Percentiles rank a stretch among this genome's conserved stretches.
These are phyloP conservation scores for Hypomyces rosellus DNA, from an alignment of 2,329 filamentous ascomycete species.

Conservation along the genomic window DNA sequence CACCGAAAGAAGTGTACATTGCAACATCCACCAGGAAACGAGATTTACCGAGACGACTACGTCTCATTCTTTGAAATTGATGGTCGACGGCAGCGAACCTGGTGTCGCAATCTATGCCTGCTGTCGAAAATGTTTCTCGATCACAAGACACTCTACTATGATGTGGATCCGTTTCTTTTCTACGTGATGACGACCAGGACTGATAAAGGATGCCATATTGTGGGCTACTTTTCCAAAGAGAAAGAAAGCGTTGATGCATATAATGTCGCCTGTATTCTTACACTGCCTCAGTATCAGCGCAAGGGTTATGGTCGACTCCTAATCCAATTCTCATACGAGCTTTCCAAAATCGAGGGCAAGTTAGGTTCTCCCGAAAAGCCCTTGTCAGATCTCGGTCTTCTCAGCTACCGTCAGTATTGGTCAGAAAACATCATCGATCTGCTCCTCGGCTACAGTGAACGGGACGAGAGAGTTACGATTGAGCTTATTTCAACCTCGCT, in stretches of 20 bases:
- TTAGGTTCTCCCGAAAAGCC: constrained; percentile 96
- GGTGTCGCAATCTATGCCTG: constrained; percentile 92
- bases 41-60: constrained; percentile 92
- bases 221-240: constrained; percentile 99
- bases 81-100: constrained; percentile 85
- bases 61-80: constrained; percentile 98
- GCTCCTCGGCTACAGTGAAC: constrained; percentile 65
- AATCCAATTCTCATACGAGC: constrained; percentile 96
- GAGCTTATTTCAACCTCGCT: constrained; percentile 73
- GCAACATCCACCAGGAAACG: constrained; percentile 90
- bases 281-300: constrained; percentile 90
- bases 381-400: constrained; percentile 82
- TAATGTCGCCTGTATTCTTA: constrained; percentile 97
- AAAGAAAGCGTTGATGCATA: constrained; percentile 96
- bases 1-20: constrained; percentile 88
- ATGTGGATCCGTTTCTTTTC: constrained; percentile 98
- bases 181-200: constrained; percentile 94
- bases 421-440: constrained; percentile 88
- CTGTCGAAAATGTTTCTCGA: constrained; percentile 95
- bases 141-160: constrained; percentile 98
- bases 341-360: constrained; percentile 91
- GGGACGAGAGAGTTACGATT: constrained; percentile 69
- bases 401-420: constrained; percentile 97
- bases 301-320: constrained; percentile 89
- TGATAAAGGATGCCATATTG: constrained; percentile 84